Base-by-base conservation (phyloP, 2,329 filamentous ascomycete species). In the Exophiala bonariae region DNA sequence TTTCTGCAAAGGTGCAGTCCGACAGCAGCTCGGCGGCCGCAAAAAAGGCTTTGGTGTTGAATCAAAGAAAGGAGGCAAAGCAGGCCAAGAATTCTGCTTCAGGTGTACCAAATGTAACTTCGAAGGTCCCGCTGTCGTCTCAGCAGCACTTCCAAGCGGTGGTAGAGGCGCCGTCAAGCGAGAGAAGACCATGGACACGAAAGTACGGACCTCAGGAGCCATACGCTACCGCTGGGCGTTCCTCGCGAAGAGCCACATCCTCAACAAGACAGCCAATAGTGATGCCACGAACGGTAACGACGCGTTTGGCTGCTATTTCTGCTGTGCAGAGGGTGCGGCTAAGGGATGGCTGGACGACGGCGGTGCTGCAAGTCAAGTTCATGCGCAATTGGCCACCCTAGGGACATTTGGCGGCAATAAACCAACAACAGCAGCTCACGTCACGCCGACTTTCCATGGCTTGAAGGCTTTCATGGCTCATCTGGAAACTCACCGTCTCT, bases 151-250 rank as follows among this genome's bases (percentile, higher is more conserved):
- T 28, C 44, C 50, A 35, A 48, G 57, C 44, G 53, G 59, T 38
- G 50, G 49, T 17, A 39, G 53, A 41, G 47, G 49, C 5, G 41
- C 50, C n/a, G 38, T 47, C 38, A 51, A 57, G 39, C 36, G 47
- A 9, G 49, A 53, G n/a, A 54, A 53, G 32, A 57, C 52, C 16
- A 64, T 60, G 33, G 65, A 70, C 46, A 54, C 49, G 3, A 50
- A 49, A 3, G 54, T 69, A 1, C 59, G 62, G 13, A 50, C 55
- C 1, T 58, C 63, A 14, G 46, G 62, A 13, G 69, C 70, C 1
- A 61, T 76, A 20, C 65, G 65, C n/a, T 72, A 72, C 47, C 67
- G 72, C 4, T 75, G 71, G 69, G 55, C 61, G 8, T 75, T 75
- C 49, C 63, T 76, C 2, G 72, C 72, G 11, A 75, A 76, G 53